phyloP scores from a whole-genome alignment of 371 early-diverging fungal species.

The Mucor piriformis region DNA sequence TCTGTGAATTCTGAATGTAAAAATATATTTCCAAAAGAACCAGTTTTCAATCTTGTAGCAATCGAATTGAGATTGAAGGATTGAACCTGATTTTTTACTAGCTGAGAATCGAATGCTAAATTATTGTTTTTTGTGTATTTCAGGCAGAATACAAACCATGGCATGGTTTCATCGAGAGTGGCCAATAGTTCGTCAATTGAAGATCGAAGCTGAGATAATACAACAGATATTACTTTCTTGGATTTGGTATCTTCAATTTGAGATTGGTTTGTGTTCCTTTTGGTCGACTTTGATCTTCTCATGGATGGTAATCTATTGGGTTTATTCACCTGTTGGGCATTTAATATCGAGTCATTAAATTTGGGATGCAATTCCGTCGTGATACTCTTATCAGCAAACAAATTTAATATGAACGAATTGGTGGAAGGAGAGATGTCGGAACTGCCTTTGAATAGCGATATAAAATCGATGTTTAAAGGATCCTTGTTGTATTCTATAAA shows the following conservation, averaged over 20 bases:
- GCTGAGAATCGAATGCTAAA: slow-evolving; percentile 57
- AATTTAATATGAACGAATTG: slow-evolving; percentile 7
- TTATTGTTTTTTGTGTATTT: slow-evolving; percentile 30
- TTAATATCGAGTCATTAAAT: slow-evolving; percentile 62
- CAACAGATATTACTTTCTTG: slow-evolving; percentile 7
- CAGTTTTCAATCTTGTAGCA: slow-evolving; percentile 18
- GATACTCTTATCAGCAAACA: slow-evolving; percentile 49
- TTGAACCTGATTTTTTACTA: slow-evolving; percentile 65
- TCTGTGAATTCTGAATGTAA: slow-evolving; percentile 41
- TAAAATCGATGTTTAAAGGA: slow-evolving; percentile 77
- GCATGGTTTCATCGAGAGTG: slow-evolving; percentile 81
- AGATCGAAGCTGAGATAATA: slow-evolving; percentile 59
- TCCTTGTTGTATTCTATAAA: slow-evolving; percentile 79
- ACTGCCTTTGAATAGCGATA: slow-evolving; percentile 63
- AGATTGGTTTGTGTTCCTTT: slow-evolving; percentile 13
- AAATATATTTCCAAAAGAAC: slow-evolving; percentile 58
- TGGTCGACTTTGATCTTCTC: slow-evolving; percentile 44
- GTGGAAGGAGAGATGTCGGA: slow-evolving; percentile 25
- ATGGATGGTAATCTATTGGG: slow-evolving; percentile 57
- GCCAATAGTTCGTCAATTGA: slow-evolving; percentile 78
- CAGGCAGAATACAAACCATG: slow-evolving; percentile 86
- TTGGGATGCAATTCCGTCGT: slow-evolving; percentile 64
- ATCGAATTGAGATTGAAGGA: slow-evolving; percentile 61
- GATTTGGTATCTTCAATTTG: slow-evolving; percentile 2
- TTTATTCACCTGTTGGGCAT: slow-evolving; percentile 59